Conservation (phyloP, 1,284 basidiomycete genomes). For the Leccinum fuscescens region DNA sequence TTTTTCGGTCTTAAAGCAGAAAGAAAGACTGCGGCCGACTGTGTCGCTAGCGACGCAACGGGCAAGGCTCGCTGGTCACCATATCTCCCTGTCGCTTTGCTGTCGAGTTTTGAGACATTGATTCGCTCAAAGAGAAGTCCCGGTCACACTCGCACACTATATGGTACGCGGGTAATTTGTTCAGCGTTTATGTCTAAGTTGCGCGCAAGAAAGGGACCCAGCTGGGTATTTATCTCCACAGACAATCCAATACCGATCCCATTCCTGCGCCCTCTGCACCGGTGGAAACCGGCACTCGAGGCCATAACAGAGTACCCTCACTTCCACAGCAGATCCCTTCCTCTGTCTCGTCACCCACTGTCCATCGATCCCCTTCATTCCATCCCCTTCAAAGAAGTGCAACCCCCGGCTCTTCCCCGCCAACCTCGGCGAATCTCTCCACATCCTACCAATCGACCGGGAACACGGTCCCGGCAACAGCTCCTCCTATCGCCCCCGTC, state of each 20-base stretch:
- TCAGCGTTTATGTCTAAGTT: conserved; percentile 64
- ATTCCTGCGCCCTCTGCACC: conserved; percentile 44
- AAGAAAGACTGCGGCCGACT: no score
- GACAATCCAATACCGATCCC: conserved; percentile 74
- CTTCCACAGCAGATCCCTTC: conserved; percentile 22
- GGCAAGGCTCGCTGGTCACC: no score
- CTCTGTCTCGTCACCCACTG: conserved; percentile 23
- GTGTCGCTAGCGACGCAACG: no score
- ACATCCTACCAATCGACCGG: conserved; percentile 27
- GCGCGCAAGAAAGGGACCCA: conserved; percentile 74
- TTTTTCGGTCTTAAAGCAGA: no score
- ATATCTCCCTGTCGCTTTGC: no score
- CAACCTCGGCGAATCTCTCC: conserved; percentile 18
- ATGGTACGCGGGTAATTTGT: conserved; percentile 26
- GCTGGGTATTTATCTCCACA: conserved; percentile 87
- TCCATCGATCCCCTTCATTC: conserved; percentile 46
- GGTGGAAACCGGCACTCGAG: conserved; percentile 8
- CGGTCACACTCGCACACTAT: conserved; percentile 74
- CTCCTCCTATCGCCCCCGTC: conserved; percentile 44
- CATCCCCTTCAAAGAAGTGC: conserved; percentile 33
- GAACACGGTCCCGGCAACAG: conserved; percentile 40
- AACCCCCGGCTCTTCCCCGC: conserved; percentile 36
- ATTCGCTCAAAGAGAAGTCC: conserved; percentile 62
- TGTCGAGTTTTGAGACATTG: no score
- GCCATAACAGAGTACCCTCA: conserved; percentile 30